Percentiles rank a stretch among this genome's conserved stretches.
Conservation (phyloP, 169 alveolate genomes). For the Besnoitia besnoiti region DNA sequence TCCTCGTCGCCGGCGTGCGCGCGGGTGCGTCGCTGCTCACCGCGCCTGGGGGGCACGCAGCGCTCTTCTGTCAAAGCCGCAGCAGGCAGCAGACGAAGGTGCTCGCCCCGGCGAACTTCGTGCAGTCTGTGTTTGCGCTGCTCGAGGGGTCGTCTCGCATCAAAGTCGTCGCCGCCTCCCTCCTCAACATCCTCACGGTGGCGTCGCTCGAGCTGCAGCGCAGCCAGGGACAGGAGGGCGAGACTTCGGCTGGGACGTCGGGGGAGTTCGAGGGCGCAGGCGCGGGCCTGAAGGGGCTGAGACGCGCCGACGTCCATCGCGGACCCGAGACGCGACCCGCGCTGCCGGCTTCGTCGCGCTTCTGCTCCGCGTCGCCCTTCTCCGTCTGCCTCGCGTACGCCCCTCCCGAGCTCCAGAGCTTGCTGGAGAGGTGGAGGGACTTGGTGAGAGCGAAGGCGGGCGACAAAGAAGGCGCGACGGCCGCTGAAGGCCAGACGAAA, state of each 20-base stretch:
- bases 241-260: not conserved
- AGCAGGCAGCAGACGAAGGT: not conserved
- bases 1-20: not conserved
- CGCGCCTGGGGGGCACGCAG: not conserved
- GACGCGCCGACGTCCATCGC: not conserved
- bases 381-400: slow-evolving; percentile 4
- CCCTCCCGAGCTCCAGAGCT: not conserved
- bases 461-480: not conserved
- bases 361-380: not conserved
- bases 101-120: slow-evolving; percentile 16
- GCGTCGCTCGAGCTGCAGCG: slow-evolving; percentile 7
- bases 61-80: not conserved
- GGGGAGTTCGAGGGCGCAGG: not conserved
- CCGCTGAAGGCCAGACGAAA: not conserved
- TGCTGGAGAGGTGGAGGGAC: not conserved
- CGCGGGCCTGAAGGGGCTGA: no score
- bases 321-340: not conserved
- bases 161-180: not conserved
- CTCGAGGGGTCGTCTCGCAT: slow-evolving; percentile 2
- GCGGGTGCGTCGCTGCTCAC: not conserved
- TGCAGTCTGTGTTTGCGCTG: slow-evolving; percentile 24
- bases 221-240: not conserved
- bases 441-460: not conserved
- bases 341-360: not conserved
- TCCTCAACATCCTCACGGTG: not conserved